Evolutionary conservation across 1,139 yeast species (phyloP), one percentile per base, ranked within the genome.

Genomic region (Sugiyamaella novakii): DNA sequence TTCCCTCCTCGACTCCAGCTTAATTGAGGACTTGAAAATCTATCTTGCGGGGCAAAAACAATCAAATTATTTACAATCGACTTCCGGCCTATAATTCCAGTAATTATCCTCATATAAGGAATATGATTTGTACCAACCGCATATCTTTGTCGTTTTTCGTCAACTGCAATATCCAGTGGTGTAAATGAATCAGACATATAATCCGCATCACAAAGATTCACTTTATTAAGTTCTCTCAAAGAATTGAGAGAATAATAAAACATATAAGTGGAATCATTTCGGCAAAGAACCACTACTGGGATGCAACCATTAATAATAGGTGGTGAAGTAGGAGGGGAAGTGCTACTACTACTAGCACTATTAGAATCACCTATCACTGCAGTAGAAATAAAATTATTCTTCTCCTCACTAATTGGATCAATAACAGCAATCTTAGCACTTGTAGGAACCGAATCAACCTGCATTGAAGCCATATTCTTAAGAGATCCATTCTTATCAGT

Each of bases 131-230:
- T 87, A 0, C 81, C 87, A 1, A 82, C 75, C 0, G 80, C 79
- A 15, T 52, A 71, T 56, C 6, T 74, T 72, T 3, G 60, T 52
- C 2, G 59, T 49, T 8, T 27, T 44, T 3, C 47, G 51, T 58
- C 63, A 27, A 76, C 59, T 3, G 72, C 59, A 36, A 83, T 67
- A 35, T 71, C 68, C 66, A 81, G 72, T 2, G 87, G 84, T 17
- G 83, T 76, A 63, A 87, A 87, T 1, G 82, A 77, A 50, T 80
- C 77, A 30, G 83, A 76, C n/a, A 82, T 76, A 59, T 84, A 86
- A 58, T 84, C 85, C 0, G 94, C 86, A 61, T 83, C 89, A 61
- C 84, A 85, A 49, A 85, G 68, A 0, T 92, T 83, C 4, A 85
- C 44, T 21, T 33, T 42, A 12, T 37, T 45, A 12, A 43, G 33